These are phyloP conservation scores for Quercus gilva DNA, from an alignment of 306 rosid genomes.

Conservation along the genomic window DNA sequence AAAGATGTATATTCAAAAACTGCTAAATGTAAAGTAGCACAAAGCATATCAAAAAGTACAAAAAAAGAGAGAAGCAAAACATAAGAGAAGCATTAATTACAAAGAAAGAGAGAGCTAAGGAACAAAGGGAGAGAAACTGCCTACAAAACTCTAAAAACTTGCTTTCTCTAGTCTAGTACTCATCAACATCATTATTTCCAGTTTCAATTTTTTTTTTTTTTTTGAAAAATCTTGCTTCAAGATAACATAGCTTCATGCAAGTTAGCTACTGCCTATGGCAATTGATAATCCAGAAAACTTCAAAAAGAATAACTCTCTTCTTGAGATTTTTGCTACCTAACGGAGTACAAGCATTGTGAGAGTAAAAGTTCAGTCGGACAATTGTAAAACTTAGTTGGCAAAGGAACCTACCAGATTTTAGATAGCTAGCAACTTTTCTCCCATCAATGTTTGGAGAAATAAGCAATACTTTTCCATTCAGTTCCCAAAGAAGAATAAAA, in stretches of 20 bases:
- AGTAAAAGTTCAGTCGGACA: constrained; percentile 17
- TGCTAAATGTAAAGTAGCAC: too few species aligned
- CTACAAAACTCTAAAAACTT: too few species aligned
- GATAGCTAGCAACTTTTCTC: constrained; percentile 63
- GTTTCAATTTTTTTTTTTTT: too few species aligned
- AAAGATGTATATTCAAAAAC: too few species aligned
- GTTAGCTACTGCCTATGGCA: not conserved
- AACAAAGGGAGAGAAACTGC: too few species aligned
- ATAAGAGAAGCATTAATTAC: too few species aligned
- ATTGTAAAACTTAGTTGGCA: constrained; percentile 13
- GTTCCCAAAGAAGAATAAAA: constrained; percentile 74
- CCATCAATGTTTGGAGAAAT: constrained; percentile 61
- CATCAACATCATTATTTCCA: too few species aligned
- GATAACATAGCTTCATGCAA: not conserved
- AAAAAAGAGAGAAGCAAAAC: too few species aligned
- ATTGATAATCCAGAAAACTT: not conserved
- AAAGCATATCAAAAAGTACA: too few species aligned
- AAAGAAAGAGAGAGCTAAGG: too few species aligned
- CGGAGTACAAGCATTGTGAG: not conserved
- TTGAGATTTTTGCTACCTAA: constrained; percentile 10
- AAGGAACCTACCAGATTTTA: constrained; percentile 65
- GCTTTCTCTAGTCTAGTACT: too few species aligned
- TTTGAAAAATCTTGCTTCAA: too few species aligned
- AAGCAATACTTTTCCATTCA: constrained; percentile 59
- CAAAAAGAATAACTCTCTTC: not conserved